phyloP scores from a whole-genome alignment of 2,329 filamentous ascomycete species.

The Iodosphaeria phyllophila region DNA sequence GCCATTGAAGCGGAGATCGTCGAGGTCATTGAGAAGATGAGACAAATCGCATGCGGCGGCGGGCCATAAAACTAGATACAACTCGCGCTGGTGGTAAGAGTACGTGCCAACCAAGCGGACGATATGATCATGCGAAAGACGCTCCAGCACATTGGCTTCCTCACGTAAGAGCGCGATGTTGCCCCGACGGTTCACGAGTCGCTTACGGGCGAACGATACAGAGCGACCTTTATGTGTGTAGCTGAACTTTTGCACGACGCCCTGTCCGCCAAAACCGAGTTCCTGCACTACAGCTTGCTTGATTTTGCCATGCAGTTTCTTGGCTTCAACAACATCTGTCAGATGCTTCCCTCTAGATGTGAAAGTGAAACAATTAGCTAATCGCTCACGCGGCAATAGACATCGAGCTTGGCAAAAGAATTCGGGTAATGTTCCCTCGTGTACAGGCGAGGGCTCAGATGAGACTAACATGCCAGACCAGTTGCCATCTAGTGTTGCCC shows the following conservation, averaged over 20 bases:
- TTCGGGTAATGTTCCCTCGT: background rate
- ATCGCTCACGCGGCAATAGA: background rate
- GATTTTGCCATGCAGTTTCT: slow-evolving; percentile 11
- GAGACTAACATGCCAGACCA: slow-evolving; percentile 2
- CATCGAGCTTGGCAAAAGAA: background rate
- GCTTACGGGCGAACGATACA: slow-evolving; percentile 25
- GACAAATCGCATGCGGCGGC: slow-evolving; percentile 26
- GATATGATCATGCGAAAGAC: slow-evolving; percentile 26
- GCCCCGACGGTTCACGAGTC: slow-evolving; percentile 17
- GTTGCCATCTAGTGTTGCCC: slow-evolving; percentile 1
- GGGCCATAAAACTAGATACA: slow-evolving; percentile 28
- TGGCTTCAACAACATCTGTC: slow-evolving; percentile 10
- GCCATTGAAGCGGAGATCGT: slow-evolving; percentile 17
- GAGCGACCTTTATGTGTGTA: slow-evolving; percentile 14
- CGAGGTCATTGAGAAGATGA: slow-evolving; percentile 22
- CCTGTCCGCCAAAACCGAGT: slow-evolving; percentile 24
- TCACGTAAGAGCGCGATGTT: slow-evolving; percentile 22
- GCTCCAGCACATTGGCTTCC: slow-evolving; percentile 27
- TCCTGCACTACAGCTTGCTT: slow-evolving; percentile 10
- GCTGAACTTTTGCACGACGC: slow-evolving; percentile 23
- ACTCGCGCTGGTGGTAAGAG: slow-evolving; percentile 17
- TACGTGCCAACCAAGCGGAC: slow-evolving; percentile 28
- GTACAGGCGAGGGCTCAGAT: background rate
- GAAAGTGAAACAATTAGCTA: background rate
- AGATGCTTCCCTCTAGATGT: slow-evolving; percentile 15